phyloP scores from a whole-genome alignment of 164 flowering plant genomes.

The Tinospora cordifolia region DNA sequence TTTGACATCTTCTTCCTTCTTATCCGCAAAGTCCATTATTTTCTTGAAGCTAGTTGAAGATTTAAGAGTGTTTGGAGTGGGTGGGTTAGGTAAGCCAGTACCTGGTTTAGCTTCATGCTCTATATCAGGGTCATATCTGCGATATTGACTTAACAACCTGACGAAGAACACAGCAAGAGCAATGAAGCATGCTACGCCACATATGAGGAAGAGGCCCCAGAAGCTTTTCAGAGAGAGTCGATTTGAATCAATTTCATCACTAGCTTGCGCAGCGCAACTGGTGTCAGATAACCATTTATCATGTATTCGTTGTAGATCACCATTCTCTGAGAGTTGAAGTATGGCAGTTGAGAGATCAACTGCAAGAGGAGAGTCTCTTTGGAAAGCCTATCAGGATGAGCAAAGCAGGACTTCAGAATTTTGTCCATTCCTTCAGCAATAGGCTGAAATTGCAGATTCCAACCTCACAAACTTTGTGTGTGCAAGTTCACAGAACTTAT shows the following conservation, averaged over 20 bases:
- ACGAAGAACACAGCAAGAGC: slow-evolving; percentile 52
- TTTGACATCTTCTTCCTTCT: slow-evolving; percentile 48
- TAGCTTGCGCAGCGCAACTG: slow-evolving; percentile 36
- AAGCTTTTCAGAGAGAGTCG: slow-evolving; percentile 67
- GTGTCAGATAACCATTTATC: slow-evolving; percentile 54
- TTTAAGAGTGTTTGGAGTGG: slow-evolving; percentile 8
- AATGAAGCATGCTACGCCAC: slow-evolving; percentile 57
- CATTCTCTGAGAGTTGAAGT: slow-evolving; percentile 80
- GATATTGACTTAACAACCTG: slow-evolving; percentile 47
- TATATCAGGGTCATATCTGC: slow-evolving; percentile 34
- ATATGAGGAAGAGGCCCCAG: slow-evolving; percentile 89
- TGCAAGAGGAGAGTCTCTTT: slow-evolving; percentile 85
- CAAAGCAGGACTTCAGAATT: background rate
- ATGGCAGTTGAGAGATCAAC: slow-evolving; percentile 85
- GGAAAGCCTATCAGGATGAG: slow-evolving; percentile 53
- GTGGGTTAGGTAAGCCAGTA: background rate
- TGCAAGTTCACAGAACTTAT: too few species aligned
- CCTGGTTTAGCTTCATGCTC: slow-evolving; percentile 29
- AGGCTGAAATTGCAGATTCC: background rate
- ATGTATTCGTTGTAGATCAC: slow-evolving; percentile 76
- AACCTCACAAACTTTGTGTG: background rate
- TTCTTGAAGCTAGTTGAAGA: slow-evolving; percentile 43
- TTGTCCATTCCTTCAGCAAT: background rate
- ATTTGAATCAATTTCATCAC: slow-evolving; percentile 32
- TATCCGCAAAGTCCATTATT: slow-evolving; percentile 51